A percentile compares a stretch with the other conserved stretches of the same genome.
Conservation (phyloP, 169 alveolate genomes). For the Plasmodium falciparum region DNA sequence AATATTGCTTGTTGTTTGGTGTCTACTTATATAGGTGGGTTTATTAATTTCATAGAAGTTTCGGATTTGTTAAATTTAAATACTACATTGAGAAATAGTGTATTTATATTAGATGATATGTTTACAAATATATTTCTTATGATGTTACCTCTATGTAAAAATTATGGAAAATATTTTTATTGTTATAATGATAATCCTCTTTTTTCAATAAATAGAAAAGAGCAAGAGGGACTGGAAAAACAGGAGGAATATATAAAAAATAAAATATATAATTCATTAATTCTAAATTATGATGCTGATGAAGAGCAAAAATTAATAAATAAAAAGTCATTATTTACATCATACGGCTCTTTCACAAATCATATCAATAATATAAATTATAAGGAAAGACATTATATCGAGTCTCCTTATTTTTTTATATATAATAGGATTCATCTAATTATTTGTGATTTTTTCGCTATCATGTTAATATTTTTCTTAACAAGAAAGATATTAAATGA, state of each 20-base stretch:
- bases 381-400: not conserved
- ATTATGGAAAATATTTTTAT: not conserved
- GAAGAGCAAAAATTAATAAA: not conserved
- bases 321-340: no score
- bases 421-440: not conserved
- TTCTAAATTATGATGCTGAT: not conserved
- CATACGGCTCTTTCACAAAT: constrained; percentile 38
- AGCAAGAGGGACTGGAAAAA: not conserved
- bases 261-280: not conserved
- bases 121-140: constrained; percentile 36
- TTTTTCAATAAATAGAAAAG: no score
- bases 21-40: constrained; percentile 54
- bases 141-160: constrained; percentile 41
- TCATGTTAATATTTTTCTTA: constrained; percentile 28
- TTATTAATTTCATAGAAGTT: constrained; percentile 45
- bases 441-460: constrained; percentile 30
- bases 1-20: constrained; percentile 25
- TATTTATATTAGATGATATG: constrained; percentile 54
- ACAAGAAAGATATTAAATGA: constrained; percentile 15
- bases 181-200: not conserved
- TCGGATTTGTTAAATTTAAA: constrained; percentile 22
- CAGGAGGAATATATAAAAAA: not conserved
- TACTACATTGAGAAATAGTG: constrained; percentile 15
- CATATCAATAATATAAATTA: not conserved
- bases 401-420: not conserved